Conservation (phyloP, 768 basidiomycete genomes). For the Basidioascus undulatus region DNA sequence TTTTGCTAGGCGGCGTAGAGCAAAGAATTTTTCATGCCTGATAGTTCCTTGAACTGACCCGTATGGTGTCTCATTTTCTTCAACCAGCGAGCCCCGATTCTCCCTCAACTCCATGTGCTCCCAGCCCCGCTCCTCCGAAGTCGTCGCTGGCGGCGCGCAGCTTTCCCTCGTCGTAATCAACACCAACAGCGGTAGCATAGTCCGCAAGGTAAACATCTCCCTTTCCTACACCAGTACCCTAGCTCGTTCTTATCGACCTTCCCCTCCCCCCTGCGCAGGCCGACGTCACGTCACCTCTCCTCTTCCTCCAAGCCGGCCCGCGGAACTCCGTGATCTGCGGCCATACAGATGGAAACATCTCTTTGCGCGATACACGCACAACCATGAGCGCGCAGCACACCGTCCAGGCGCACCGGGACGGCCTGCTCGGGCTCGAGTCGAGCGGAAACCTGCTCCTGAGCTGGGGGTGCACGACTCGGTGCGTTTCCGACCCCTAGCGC, state of each 20-base stretch:
- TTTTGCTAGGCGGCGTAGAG: constrained; percentile 3
- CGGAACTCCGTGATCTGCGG: constrained; percentile 3
- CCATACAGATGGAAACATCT: constrained; percentile 40
- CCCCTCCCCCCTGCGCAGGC: constrained; percentile 8
- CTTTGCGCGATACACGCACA: constrained; percentile 45
- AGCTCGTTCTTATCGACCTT: constrained; percentile 23
- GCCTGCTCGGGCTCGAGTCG: constrained; percentile 56
- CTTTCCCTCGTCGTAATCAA: constrained; percentile 48
- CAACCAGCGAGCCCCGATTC: constrained; percentile 8
- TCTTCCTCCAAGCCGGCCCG: constrained; percentile 9
- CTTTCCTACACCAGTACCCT: constrained; percentile 34
- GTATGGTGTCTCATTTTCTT: no score
- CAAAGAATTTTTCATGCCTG: no score
- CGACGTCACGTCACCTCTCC: constrained; percentile 7
- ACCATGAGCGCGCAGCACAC: constrained; percentile 29
- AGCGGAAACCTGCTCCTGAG: constrained; percentile 61
- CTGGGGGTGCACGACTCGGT: constrained; percentile 73
- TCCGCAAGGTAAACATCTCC: constrained; percentile 36
- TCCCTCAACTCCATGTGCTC: constrained; percentile 12
- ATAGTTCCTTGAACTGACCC: not conserved
- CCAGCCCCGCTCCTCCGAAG: constrained; percentile 25
- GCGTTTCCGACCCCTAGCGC: not conserved
- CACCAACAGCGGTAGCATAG: constrained; percentile 38
- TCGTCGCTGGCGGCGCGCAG: constrained; percentile 26
- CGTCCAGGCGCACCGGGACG: constrained; percentile 55